Evolutionary conservation across 164 flowering plant genomes (phyloP), one percentile per base, ranked within the genome.

Genomic region (Chimonanthus praecox): DNA sequence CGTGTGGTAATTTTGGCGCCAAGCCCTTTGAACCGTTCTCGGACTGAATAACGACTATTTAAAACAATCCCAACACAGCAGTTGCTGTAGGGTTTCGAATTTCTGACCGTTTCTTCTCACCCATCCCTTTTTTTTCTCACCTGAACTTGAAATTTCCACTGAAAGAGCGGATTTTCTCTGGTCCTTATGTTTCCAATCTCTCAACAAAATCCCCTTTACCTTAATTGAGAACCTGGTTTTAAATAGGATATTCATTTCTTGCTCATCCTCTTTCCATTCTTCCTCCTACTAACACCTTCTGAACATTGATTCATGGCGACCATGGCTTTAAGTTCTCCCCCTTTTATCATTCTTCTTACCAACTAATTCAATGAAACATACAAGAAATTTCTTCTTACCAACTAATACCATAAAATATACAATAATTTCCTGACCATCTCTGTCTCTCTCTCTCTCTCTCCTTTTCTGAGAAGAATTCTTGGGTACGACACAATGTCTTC

Each of bases 231-330:
- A 4, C 20, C 16, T 10, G 68, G 9, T 58, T 47, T 71, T 48
- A 62, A 72, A 63, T 60, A 11, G 43, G 33, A 58, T 71, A n/a
- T 47, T 16, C 33, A 62, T 3, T 54, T 58, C 13, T n/a, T 47
- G 44, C 49, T 49, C 58, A 15, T 61, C 51, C 73, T 47, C 73
- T 47, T 71, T 63, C 58, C 61, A 64, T 63, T 72, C 68, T 7
- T 62, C 58, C 43, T 47, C 46, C 67, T 66, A 44, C 16, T 63
- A 47, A 18, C 6, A 16, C 3, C 15, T 48, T 70, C 64, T 6
- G 20, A 16, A 0, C 9, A 8, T 18, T 66, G 8, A 9, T 66
- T 5, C 5, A 6, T 48, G 21, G 7, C 15, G 33, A 9, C n/a
- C 44, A 9, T 65, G 47, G 8, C 68, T 6, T 7, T 65, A 8